phyloP scores from a whole-genome alignment of 23 red algal genomes.

The Gracilaria domingensis region DNA sequence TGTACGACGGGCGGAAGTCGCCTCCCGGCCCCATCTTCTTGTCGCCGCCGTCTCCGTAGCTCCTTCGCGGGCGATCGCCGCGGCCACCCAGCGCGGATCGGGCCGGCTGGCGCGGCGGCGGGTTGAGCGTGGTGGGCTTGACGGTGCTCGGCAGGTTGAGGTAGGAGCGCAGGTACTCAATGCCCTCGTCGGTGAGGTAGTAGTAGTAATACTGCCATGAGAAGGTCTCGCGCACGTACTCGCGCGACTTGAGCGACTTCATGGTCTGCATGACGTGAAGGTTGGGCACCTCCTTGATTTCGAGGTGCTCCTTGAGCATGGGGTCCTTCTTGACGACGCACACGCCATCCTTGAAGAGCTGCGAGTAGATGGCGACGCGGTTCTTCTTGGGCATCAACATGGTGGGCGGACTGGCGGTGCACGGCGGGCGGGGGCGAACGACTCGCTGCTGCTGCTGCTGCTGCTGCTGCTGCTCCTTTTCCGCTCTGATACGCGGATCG shows the following conservation, averaged over 20 bases:
- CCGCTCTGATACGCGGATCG: too few relatives aligned
- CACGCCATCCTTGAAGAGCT: slow-evolving; percentile 97
- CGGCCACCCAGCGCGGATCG: slow-evolving; percentile 57
- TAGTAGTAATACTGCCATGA: slow-evolving; percentile 98
- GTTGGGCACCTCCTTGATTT: slow-evolving; percentile 90
- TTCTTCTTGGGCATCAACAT: slow-evolving; percentile 98
- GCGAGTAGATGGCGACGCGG: slow-evolving; percentile 88
- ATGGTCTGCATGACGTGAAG: slow-evolving; percentile 97
- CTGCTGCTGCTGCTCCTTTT: too few relatives aligned
- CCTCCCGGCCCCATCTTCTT: slow-evolving; percentile 92
- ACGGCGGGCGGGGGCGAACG: too few relatives aligned
- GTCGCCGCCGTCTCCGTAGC: slow-evolving; percentile 68
- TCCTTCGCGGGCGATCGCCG: slow-evolving; percentile 58
- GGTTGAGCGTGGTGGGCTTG: slow-evolving; percentile 85
- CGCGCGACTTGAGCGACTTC: slow-evolving; percentile 88
- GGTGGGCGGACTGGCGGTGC: too few relatives aligned
- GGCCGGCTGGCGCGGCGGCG: slow-evolving; percentile 74
- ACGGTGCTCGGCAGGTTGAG: slow-evolving; percentile 89
- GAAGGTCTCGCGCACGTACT: slow-evolving; percentile 95
- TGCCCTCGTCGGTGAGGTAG: slow-evolving; percentile 98
- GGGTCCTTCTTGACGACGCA: slow-evolving; percentile 93
- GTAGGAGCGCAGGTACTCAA: slow-evolving; percentile 94
- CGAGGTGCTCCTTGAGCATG: slow-evolving; percentile 81
- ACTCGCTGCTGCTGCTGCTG: too few relatives aligned
- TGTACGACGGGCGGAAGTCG: slow-evolving; percentile 85